Base-by-base conservation (phyloP, 1,284 basidiomycete species). In the Pseudozyma tsukubaensis region DNA sequence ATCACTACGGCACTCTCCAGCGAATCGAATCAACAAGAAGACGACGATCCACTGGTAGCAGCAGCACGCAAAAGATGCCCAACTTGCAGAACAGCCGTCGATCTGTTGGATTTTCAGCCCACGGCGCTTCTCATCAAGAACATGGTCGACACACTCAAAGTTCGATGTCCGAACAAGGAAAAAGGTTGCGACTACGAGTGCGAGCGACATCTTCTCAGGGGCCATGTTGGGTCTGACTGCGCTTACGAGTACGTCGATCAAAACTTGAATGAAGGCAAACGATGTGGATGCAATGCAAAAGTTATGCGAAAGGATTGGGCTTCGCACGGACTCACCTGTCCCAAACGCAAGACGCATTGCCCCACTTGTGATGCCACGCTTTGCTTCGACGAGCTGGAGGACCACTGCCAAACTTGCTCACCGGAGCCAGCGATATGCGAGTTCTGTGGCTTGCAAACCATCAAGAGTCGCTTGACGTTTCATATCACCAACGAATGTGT, bases 221-320 rank as follows among this genome's bases (percentile, higher is more conserved):
- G 44, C 1, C 78, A 80, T 43, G 58, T 76, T 0, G 47, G 59
- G 0, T 48, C 59, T 13, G 67, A 77, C 0, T 80, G 78, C 51
- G 74, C 77, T 13, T 70, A 57, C 43, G 73, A 77, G 49, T 74
- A 69, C 14, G 74, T 66, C 19, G 76, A 75, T 39, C 56, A 68
- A 43, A 48, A 71, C 24, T 35, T 58, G 10, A 57, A 37, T 49
- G 56, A 64, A 32, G 72, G 68, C 4, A 65, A 44, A 16, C 44
- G 70, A 21, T 79, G 78, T 21, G 70, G 68, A 42, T 79, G 78
- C 44, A 56, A 60, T 3, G 67, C 62, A 8, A 78, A 72, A 43
- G 76, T 79, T 14, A 71, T 78, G 67, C 59, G 77, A 19, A 79
- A 78, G 24, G 78, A 79, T 42, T 78, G 76, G 76, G 59, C 61